These are phyloP conservation scores for Phytopythium delawarense DNA, from an alignment of 352 stramenopile genomes.

Conservation along the genomic window DNA sequence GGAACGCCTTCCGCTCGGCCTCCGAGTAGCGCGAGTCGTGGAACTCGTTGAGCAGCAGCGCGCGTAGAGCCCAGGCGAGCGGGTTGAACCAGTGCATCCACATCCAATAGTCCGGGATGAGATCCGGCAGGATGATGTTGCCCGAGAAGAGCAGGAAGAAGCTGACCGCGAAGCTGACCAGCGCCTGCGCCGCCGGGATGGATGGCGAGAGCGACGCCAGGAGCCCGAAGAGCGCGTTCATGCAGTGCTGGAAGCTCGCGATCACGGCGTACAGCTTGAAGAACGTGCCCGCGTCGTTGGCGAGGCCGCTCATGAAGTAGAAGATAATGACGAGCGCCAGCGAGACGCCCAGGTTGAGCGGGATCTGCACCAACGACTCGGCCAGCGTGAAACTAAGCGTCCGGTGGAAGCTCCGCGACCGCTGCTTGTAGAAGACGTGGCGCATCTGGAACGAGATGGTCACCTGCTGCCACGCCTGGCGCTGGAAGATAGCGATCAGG, in stretches of 20 bases:
- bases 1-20: neutral
- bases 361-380: constrained; percentile 19
- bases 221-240: constrained; percentile 32
- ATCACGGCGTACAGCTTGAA: constrained; percentile 60
- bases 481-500: constrained; percentile 20
- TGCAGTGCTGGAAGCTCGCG: constrained; percentile 56
- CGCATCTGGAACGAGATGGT: constrained; percentile 38
- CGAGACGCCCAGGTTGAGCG: constrained; percentile 39
- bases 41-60: constrained; percentile 33
- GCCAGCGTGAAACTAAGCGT: constrained; percentile 50
- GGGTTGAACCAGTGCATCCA: constrained; percentile 75
- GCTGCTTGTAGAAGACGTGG: constrained; percentile 72
- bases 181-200: constrained; percentile 27
- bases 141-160: constrained; percentile 67
- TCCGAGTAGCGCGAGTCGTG: constrained; percentile 11
- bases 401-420: constrained; percentile 62
- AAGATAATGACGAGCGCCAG: constrained; percentile 33
- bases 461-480: constrained; percentile 26
- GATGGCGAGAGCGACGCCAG: constrained; percentile 25
- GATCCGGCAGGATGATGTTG: constrained; percentile 61
- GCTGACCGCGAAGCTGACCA: constrained; percentile 22
- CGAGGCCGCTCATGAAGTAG: constrained; percentile 89
- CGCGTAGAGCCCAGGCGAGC: constrained; percentile 30
- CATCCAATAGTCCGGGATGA: constrained; percentile 70
- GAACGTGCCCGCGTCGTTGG: constrained; percentile 32